Evolutionary conservation across 1,284 basidiomycete species (phyloP).

Genomic region (Mycena citricolor): DNA sequence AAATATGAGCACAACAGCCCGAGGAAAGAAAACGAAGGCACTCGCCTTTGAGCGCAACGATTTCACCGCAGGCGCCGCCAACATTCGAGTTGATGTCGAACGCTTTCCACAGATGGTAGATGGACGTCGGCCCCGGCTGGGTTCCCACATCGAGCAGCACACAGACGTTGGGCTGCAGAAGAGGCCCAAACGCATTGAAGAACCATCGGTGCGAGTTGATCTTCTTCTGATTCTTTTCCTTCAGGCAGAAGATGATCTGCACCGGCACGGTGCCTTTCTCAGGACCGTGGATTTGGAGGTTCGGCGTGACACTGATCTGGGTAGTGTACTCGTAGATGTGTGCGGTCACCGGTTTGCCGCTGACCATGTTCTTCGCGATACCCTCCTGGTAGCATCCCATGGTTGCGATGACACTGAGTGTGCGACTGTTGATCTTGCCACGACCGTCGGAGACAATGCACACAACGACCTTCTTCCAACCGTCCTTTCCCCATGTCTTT

Average conservation of each 20-base stretch:
- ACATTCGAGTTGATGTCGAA: constrained; percentile 96
- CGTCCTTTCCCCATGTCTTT: constrained; percentile 94
- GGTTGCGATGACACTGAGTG: constrained; percentile 81
- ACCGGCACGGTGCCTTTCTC: constrained; percentile 84
- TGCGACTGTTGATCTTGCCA: constrained; percentile 83
- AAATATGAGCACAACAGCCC: not conserved
- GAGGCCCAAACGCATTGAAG: constrained; percentile 83
- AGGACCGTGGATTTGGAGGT: constrained; percentile 79
- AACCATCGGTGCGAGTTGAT: constrained; percentile 96
- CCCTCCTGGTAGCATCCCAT: constrained; percentile 87
- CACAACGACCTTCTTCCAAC: constrained; percentile 88
- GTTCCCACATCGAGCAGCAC: constrained; percentile 95
- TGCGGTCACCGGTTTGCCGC: constrained; percentile 82
- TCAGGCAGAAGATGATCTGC: constrained; percentile 93
- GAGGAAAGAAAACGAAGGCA: constrained; percentile 39
- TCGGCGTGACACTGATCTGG: constrained; percentile 80
- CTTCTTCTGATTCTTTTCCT: constrained; percentile 91
- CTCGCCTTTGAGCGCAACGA: constrained; percentile 88
- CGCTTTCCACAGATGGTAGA: constrained; percentile 97
- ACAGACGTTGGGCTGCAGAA: constrained; percentile 86
- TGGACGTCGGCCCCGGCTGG: constrained; percentile 83
- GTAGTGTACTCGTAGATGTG: constrained; percentile 97
- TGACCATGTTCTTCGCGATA: constrained; percentile 90
- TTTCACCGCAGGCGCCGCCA: constrained; percentile 96
- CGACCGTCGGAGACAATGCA: constrained; percentile 76